Conservation (phyloP, 768 basidiomycete species). For the Kwoniella botswanensis region DNA sequence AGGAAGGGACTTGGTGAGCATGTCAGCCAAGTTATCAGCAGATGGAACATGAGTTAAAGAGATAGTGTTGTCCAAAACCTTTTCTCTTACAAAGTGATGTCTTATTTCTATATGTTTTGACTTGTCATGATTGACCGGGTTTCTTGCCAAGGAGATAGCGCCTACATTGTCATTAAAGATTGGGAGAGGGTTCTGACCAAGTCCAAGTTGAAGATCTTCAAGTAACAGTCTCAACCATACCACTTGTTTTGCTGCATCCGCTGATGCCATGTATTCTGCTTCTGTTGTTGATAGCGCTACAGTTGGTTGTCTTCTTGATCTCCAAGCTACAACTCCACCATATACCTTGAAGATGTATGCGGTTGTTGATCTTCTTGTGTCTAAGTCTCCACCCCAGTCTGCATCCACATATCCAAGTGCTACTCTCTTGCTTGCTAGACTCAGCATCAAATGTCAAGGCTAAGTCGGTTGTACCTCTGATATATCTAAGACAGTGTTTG, state of each 20-base stretch:
- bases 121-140: constrained; percentile 15
- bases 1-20: constrained; percentile 7
- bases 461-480: constrained; percentile 31
- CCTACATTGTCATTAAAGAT: constrained; percentile 12
- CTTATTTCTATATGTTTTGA: constrained; percentile 18
- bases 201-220: constrained; percentile 22
- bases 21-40: constrained; percentile 8
- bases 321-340: constrained; percentile 58
- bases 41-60: constrained; percentile 1
- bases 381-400: constrained; percentile 52
- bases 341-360: constrained; percentile 59
- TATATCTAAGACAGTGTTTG: constrained; percentile 37
- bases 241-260: constrained; percentile 57
- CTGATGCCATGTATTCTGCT: constrained; percentile 62
- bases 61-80: constrained; percentile 8
- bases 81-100: constrained; percentile 15
- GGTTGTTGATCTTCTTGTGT: constrained; percentile 56
- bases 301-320: constrained; percentile 58
- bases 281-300: constrained; percentile 60
- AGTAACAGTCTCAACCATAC: constrained; percentile 56
- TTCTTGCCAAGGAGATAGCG: constrained; percentile 8
- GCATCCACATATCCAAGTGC: constrained; percentile 51
- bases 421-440: constrained; percentile 39
- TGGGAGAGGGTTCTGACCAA: constrained; percentile 8
- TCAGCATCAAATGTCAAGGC: constrained; percentile 25